Evolutionary conservation across 176 grass and related monocot genomes (phyloP).

Genomic region (barley (Hordeum vulgare)): DNA sequence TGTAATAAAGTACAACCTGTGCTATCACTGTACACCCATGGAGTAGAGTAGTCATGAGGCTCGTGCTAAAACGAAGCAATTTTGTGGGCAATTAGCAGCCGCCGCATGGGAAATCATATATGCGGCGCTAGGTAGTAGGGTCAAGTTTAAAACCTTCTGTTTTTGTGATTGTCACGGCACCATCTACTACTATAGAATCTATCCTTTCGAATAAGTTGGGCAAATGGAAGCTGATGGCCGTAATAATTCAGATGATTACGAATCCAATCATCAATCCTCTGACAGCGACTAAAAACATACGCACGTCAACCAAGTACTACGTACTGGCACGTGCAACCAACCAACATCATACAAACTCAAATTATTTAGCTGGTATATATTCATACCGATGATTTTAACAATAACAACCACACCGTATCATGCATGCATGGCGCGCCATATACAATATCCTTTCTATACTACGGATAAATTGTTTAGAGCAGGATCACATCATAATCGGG

Average conservation of each 20-base stretch:
- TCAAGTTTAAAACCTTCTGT: not conserved
- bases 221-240: not conserved
- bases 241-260: not conserved
- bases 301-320: not conserved
- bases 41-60: too few species aligned
- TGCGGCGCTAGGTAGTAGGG: too few species aligned
- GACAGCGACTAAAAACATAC: not conserved
- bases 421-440: not conserved
- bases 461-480: not conserved
- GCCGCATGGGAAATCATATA: too few species aligned
- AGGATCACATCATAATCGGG: not conserved
- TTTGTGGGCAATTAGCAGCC: too few species aligned
- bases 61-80: too few species aligned
- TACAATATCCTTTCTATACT: not conserved
- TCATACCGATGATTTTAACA: not conserved
- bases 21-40: too few species aligned
- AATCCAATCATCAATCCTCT: not conserved
- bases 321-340: not conserved
- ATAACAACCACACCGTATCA: not conserved
- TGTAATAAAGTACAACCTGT: too few species aligned
- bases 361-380: not conserved
- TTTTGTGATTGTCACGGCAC: not conserved
- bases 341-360: not conserved
- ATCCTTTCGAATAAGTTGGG: not conserved
- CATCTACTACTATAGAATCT: not conserved